Base-by-base conservation (phyloP, 768 basidiomycete species). In the Fomitopsis pulvina region DNA sequence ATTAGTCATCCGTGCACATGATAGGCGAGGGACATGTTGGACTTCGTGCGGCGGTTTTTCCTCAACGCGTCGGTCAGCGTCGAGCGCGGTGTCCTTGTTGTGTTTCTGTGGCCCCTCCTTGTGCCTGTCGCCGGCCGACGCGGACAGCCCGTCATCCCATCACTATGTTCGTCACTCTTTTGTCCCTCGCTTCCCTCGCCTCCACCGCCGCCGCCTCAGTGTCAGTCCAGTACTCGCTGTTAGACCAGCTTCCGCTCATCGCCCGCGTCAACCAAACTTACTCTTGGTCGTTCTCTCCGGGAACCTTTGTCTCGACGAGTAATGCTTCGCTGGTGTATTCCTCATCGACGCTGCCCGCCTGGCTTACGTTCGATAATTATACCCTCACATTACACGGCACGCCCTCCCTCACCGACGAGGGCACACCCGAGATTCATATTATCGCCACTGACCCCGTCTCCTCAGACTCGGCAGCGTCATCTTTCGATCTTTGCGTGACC, bases 191-290 rank as follows among this genome's bases (percentile, higher is more conserved):
- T 20, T 41, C 52, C 7, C 29, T 46, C 29, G 26, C 46, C 45
- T 27, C 42, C 32, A 45, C 47, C 1, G 14, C 18, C 24, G 50
- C 54, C 2, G 51, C 54, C n/a, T 38, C 53, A 53, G 71, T 79
- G 38, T 68, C 63, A 50, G 71, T 92, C 39, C 61, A 70, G 42
- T 77, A 78, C 62, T 80, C 87, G 25, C 69, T 91, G 34, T 73
- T 79, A 53, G 70, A 72, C 27, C 94, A 98, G 68, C 77, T 81
- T 39, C 92, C 93, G 18, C 73, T 75, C 38, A 79, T 96, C 52
- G 92, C 90, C 20, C 82, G 89, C 52, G 66, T 83, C 32, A 70
- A 72, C 60, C 57, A 77, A 47, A 70, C 72, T 39, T 98, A 79
- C 64, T 70, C 73, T 41, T 97, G 90, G 84, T 65, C 81, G 12